These are phyloP conservation scores for Leptoxyphium fumago DNA, from an alignment of 2,329 filamentous ascomycete species.

Conservation along the genomic window DNA sequence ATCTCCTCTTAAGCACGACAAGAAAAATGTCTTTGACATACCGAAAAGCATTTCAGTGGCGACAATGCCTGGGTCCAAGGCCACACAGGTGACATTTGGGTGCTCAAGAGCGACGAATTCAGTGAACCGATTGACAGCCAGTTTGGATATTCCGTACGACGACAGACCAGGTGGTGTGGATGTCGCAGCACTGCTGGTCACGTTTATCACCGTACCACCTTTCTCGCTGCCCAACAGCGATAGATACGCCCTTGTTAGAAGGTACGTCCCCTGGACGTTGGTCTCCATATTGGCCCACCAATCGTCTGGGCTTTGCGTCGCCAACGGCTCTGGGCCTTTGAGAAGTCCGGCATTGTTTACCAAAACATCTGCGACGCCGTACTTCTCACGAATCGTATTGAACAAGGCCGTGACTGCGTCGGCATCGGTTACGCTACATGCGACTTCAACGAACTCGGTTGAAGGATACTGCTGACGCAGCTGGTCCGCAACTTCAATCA, in stretches of 20 bases:
- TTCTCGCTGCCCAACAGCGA: conserved; percentile 24
- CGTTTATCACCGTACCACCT: conserved; percentile 27
- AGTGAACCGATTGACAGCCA: conserved; percentile 29
- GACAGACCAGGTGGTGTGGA: conserved; percentile 21
- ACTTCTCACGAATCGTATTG: background rate
- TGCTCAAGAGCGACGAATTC: conserved; percentile 31
- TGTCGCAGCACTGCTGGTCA: conserved; percentile 27
- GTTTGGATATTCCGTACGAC: conserved; percentile 33
- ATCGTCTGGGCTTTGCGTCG: conserved; percentile 16
- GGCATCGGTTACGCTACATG: background rate
- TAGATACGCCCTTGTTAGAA: conserved; percentile 26
- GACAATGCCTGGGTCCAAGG: conserved; percentile 31
- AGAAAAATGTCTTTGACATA: background rate
- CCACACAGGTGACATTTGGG: conserved; percentile 26
- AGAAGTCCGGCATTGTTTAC: conserved; percentile 33
- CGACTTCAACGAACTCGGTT: background rate
- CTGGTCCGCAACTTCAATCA: background rate
- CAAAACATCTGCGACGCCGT: conserved; percentile 24
- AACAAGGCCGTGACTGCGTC: background rate
- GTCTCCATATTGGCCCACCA: conserved; percentile 36
- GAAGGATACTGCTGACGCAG: background rate
- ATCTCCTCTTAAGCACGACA: background rate
- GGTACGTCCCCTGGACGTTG: conserved; percentile 32
- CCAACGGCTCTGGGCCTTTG: conserved; percentile 3
- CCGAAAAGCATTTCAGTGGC: conserved; percentile 24